These are phyloP conservation scores for Boletellus ananas DNA, from an alignment of 768 basidiomycete genomes.

Conservation along the genomic window DNA sequence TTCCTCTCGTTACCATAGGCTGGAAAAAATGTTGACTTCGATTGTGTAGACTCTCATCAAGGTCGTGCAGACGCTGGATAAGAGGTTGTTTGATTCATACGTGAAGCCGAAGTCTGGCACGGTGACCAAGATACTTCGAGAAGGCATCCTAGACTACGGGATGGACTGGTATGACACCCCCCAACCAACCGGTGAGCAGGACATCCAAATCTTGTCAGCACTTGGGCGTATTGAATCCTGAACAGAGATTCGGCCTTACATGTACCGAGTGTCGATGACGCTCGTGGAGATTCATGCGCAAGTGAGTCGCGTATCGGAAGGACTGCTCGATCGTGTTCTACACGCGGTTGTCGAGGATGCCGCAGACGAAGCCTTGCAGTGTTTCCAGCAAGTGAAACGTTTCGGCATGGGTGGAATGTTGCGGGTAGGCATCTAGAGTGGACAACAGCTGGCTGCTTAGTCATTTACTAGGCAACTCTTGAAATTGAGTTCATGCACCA, in stretches of 20 bases:
- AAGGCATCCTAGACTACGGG: constrained; percentile 71
- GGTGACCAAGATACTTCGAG: constrained; percentile 63
- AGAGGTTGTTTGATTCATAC: constrained; percentile 85
- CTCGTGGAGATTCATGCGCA: constrained; percentile 92
- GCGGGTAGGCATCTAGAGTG: constrained; percentile 53
- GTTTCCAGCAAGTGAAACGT: constrained; percentile 83
- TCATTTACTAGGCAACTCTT: constrained; percentile 77
- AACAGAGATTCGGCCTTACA: constrained; percentile 89
- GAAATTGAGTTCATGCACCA: constrained; percentile 99
- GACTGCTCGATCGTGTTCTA: constrained; percentile 78
- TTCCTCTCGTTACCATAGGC: not conserved
- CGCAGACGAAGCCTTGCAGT: constrained; percentile 76
- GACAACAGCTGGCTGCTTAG: not conserved
- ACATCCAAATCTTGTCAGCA: not conserved
- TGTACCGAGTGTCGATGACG: constrained; percentile 83
- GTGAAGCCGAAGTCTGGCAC: constrained; percentile 74
- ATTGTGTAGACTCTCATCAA: constrained; percentile 59
- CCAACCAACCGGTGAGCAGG: constrained; percentile 75
- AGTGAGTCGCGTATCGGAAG: constrained; percentile 74
- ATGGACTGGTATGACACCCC: constrained; percentile 96
- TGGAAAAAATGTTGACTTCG: not conserved
- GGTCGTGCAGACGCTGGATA: constrained; percentile 81
- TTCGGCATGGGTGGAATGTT: constrained; percentile 99
- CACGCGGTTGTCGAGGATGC: constrained; percentile 78
- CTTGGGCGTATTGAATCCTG: not conserved